These are phyloP conservation scores for Domatiomyces globalis DNA, from an alignment of 2,329 filamentous ascomycete genomes.

Conservation along the genomic window DNA sequence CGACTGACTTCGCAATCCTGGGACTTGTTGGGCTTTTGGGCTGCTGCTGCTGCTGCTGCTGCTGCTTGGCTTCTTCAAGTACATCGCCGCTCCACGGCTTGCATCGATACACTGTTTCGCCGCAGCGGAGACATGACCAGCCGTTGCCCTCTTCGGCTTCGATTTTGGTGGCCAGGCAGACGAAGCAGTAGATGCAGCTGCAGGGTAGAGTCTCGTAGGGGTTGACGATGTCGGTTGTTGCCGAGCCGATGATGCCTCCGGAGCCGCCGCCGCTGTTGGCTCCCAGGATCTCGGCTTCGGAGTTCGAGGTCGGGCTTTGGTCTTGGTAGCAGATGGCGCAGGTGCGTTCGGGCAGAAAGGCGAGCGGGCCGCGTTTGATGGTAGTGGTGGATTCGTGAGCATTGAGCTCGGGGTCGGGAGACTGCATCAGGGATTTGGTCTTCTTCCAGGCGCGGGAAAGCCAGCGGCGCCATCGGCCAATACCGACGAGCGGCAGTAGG, in stretches of 20 bases:
- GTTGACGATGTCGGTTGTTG: slow-evolving; percentile 87
- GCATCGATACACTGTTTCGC: slow-evolving; percentile 69
- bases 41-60: neutral
- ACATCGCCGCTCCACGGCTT: slow-evolving; percentile 87
- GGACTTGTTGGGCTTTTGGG: slow-evolving; percentile 10
- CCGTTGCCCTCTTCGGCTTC: slow-evolving; percentile 90
- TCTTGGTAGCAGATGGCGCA: slow-evolving; percentile 96
- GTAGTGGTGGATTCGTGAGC: slow-evolving; percentile 34
- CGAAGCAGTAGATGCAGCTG: slow-evolving; percentile 88
- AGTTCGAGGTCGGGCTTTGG: slow-evolving; percentile 58
- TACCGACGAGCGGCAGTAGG: slow-evolving; percentile 87
- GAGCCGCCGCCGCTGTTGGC: slow-evolving; percentile 54
- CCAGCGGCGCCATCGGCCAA: slow-evolving; percentile 84
- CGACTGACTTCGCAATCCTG: slow-evolving; percentile 36
- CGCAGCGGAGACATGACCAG: slow-evolving; percentile 82
- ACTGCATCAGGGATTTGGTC: slow-evolving; percentile 51
- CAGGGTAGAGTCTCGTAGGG: slow-evolving; percentile 86
- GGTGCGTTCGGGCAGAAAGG: slow-evolving; percentile 79
- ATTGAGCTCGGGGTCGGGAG: slow-evolving; percentile 29
- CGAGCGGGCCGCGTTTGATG: slow-evolving; percentile 55
- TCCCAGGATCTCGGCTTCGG: slow-evolving; percentile 63
- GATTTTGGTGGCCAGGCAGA: slow-evolving; percentile 78
- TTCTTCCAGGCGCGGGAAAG: slow-evolving; percentile 75
- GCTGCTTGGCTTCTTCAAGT: slow-evolving; percentile 39
- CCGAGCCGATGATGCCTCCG: slow-evolving; percentile 70